Base-by-base conservation (phyloP, 257 asterid genomes). In the Perilla frutescens region DNA sequence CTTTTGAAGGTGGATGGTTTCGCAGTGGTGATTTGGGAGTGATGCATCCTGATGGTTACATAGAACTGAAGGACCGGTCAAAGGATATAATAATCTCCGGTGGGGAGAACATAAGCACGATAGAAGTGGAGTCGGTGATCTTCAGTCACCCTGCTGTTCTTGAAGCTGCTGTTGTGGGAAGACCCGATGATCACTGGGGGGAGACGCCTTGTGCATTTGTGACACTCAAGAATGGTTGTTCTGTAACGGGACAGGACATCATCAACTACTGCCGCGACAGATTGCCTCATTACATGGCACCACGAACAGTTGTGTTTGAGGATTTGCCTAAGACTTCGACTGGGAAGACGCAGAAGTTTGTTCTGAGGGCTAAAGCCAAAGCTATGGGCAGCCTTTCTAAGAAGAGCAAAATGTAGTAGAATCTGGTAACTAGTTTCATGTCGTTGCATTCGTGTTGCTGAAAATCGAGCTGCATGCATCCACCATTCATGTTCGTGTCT, bases 171-270 rank as follows among this genome's bases (percentile, higher is more conserved):
- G 95, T 91, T 11, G 93, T 91, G 32, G 96, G 90, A 12, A 77
- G 73, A 56, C 88, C 89, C 1, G 91, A 91, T 72, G 85, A 82
- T 15, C 75, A 78, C 48, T 79, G 87, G 74, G 96, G 97, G 0
- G 91, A 91, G 76, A 85, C 87, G 8, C 89, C 90, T 54, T 91
- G 91, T 66, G 97, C 96, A 1, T 88, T 91, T 67, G 91, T 88
- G 84, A 89, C 84, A 47, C 65, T 89, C 44, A 89, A 85, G 76
- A 81, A 85, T 9, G 94, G 87, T 3, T 73, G 59, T 40, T 45
- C 5, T 50, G 76, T 60, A 1, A 78, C 62, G 6, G 75, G 73
- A 10, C 82, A 77, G 63, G 96, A 87, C 29, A 83, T 90, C 10
- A 82, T 87, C 58, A 68, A 66, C 36, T 80, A 83, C 56, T 86